Evolutionary conservation across 202 grass and related monocot species (phyloP), one percentile per base, ranked within the genome.

Genomic region (Eragrostis tef): DNA sequence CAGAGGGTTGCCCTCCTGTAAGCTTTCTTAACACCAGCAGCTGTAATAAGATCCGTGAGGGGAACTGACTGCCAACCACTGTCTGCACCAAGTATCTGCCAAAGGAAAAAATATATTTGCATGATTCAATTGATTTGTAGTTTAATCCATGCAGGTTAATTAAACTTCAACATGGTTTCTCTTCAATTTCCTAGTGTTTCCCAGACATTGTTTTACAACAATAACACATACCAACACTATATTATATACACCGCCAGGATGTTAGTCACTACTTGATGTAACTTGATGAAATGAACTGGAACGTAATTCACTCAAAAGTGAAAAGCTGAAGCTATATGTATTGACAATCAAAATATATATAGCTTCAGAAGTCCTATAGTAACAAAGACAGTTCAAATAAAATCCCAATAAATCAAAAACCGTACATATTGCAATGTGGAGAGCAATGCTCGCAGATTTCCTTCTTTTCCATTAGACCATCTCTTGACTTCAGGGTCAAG

Each of bases 381-480:
- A 69, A 70, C 31, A 19, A 71, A 75, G 11, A 64, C 61, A 74
- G 27, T 66, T 48, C 48, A 83, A 83, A 82, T 2, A 52, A 48
- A 80, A 64, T 43, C 64, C 19, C 36, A 45, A 67, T 47, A 74
- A 89, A 54, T 73, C 66, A 81, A 85, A 85, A 70, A 56, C 44
- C 84, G 14, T 88, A 99, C 97, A 89, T 99, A 99, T 93, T 99
- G 97, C 67, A 99, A 84, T 59, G 97, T 99, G 26, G 97, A 99
- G 20, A 99, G 71, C 87, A 99, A 85, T 44, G 97, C 97, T 71
- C 97, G 97, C 36, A 99, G 78, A 86, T 99, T 99, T 91, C 93
- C 93, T 93, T 96, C 89, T 91, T 99, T 96, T 79, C 97, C 93
- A 78, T 89, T 93, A 87, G 97, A 99, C 97, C 97, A 99, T 92